Conservation (phyloP, 1,284 basidiomycete species). For the Mycena sp. region DNA sequence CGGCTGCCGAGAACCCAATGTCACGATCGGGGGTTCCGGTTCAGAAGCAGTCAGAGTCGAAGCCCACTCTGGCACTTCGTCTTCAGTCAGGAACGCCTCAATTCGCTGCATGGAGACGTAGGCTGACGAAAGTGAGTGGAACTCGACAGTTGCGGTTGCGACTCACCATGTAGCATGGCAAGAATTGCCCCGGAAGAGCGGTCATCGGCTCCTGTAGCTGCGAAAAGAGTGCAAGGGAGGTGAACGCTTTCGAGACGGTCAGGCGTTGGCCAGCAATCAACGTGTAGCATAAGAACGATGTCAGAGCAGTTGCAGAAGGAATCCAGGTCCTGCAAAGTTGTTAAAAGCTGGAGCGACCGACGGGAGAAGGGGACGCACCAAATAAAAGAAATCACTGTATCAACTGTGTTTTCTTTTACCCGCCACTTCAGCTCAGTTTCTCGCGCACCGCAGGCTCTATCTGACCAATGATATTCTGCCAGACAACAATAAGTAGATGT, state of each 20-base stretch:
- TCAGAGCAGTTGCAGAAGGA: conserved; percentile 71
- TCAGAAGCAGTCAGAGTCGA: conserved; percentile 55
- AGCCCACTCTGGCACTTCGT: conserved; percentile 75
- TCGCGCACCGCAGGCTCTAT: conserved; percentile 57
- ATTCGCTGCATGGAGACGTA: conserved; percentile 80
- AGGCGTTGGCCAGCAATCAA: conserved; percentile 64
- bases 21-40: conserved; percentile 30
- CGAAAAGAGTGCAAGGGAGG: conserved; percentile 71
- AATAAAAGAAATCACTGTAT: conserved; percentile 67
- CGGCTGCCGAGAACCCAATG: conserved; percentile 63
- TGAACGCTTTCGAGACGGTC: conserved; percentile 76
- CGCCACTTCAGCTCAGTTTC: conserved; percentile 71
- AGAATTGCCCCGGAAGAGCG: conserved; percentile 67
- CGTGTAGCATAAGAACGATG: conserved; percentile 72
- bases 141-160: conserved; percentile 49
- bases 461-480: conserved; percentile 63
- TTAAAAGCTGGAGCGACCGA: not conserved
- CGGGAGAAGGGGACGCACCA: conserved; percentile 50
- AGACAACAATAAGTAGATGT: conserved; percentile 4
- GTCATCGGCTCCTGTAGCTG: conserved; percentile 74
- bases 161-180: conserved; percentile 67
- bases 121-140: conserved; percentile 47
- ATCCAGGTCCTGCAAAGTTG: conserved; percentile 66
- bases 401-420: conserved; percentile 68
- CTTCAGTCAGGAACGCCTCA: conserved; percentile 66